Percentiles rank a stretch among this genome's conserved stretches.
phyloP scores from a whole-genome alignment of 176 grass and related monocot genomes.

The Alloteropsis semialata region DNA sequence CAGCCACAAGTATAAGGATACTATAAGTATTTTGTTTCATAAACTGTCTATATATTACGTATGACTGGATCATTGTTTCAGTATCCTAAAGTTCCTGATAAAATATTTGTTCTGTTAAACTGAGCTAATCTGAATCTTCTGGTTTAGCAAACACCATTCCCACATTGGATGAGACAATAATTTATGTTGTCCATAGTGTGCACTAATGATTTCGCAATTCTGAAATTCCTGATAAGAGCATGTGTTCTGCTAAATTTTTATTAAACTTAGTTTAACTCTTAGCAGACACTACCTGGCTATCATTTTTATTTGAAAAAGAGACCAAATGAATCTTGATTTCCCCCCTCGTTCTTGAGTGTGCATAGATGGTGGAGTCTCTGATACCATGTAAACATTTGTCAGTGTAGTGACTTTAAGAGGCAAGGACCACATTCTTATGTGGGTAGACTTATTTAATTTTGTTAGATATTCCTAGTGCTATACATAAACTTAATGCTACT shows the following conservation, averaged over 20 bases:
- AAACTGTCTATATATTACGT: background rate
- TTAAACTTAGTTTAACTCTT: conserved; percentile 7
- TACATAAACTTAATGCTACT: conserved; percentile 16
- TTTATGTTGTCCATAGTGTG: background rate
- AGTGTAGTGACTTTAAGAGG: background rate
- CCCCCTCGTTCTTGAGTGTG: background rate
- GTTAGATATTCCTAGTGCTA: conserved; percentile 24
- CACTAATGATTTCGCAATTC: background rate
- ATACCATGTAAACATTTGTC: background rate
- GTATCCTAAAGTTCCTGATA: conserved; percentile 23
- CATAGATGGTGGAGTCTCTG: background rate
- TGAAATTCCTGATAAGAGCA: background rate
- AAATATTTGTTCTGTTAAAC: background rate
- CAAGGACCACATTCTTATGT: background rate
- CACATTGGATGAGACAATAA: background rate
- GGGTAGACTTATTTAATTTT: conserved; percentile 21
- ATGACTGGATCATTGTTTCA: background rate
- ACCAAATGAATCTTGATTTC: background rate
- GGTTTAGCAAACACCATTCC: background rate
- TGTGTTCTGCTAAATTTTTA: background rate
- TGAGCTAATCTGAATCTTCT: background rate
- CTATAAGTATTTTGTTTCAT: background rate
- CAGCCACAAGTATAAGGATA: background rate
- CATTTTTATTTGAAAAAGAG: conserved; percentile 14
- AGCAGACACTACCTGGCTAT: background rate